Conservation (phyloP, 495 filamentous ascomycete genomes). For the Neurospora tetrasperma region DNA sequence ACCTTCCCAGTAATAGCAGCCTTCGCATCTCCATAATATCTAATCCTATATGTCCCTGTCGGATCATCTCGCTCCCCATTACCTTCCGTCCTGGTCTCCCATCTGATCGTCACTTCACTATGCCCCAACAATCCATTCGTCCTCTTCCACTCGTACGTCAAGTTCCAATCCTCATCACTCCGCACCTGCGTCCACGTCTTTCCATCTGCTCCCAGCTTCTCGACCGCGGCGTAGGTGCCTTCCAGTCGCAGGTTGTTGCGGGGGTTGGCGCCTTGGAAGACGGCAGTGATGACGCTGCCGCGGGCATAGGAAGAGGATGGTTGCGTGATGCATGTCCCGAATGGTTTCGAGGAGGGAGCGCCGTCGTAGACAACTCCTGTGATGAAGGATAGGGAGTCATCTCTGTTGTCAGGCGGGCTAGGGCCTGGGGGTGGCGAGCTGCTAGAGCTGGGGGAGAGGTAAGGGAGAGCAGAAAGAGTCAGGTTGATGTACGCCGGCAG, state of each 20-base stretch:
- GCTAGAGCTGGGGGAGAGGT: slow-evolving; percentile 46
- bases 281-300: slow-evolving; percentile 54
- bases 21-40: slow-evolving; percentile 70
- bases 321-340: slow-evolving; percentile 57
- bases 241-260: slow-evolving; percentile 79
- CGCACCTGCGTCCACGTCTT: slow-evolving; percentile 57
- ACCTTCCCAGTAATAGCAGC: slow-evolving; percentile 60
- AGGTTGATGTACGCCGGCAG: slow-evolving; percentile 82
- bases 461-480: slow-evolving; percentile 58
- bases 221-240: slow-evolving; percentile 70
- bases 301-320: slow-evolving; percentile 44
- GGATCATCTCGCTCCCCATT: slow-evolving; percentile 44
- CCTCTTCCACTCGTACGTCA: slow-evolving; percentile 74
- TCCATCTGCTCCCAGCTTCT: slow-evolving; percentile 38
- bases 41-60: slow-evolving; percentile 65
- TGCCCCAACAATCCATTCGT: slow-evolving; percentile 61
- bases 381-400: slow-evolving; percentile 68
- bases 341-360: slow-evolving; percentile 53
- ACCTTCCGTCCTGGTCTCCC: slow-evolving; percentile 54
- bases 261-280: slow-evolving; percentile 84
- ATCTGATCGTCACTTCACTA: slow-evolving; percentile 66
- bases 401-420: slow-evolving; percentile 67
- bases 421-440: slow-evolving; percentile 48
- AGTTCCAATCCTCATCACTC: slow-evolving; percentile 68
- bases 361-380: slow-evolving; percentile 67